Conservation (phyloP, 106 monocot species). For the Dactylorhiza incarnata region DNA sequence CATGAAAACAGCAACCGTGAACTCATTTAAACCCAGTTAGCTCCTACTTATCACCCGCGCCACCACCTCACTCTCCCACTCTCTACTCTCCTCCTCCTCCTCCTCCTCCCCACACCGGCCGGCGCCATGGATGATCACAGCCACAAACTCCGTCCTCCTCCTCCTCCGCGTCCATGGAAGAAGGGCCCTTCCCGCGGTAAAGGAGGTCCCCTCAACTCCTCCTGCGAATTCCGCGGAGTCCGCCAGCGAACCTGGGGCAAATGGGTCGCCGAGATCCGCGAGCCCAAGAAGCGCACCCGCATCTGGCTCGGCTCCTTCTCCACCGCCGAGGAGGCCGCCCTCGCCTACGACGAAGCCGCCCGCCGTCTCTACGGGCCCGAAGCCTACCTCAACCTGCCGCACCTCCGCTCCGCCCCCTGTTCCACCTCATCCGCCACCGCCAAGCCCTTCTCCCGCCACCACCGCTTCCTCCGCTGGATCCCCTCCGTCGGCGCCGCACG, state of each 20-base stretch:
- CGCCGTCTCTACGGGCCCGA: conserved; percentile 86
- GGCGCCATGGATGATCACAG: not conserved
- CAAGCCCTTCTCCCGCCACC: conserved; percentile 28
- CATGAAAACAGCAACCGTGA: conserved; percentile 39
- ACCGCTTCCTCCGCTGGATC: conserved; percentile 64
- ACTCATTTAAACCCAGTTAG: conserved; percentile 43
- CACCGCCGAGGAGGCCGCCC: conserved; percentile 87
- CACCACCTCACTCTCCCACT: conserved; percentile 5
- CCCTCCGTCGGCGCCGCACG: conserved; percentile 20
- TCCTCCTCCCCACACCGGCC: conserved; percentile 23
- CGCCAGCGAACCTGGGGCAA: conserved; percentile 98
- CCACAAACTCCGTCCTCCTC: not conserved
- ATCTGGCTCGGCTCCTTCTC: conserved; percentile 96
- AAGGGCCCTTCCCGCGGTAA: conserved; percentile 88
- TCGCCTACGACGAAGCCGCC: conserved; percentile 96
- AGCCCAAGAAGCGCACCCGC: conserved; percentile 81
- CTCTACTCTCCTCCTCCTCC: conserved; percentile 6
- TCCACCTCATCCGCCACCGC: conserved; percentile 9
- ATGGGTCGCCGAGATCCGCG: conserved; percentile 98
- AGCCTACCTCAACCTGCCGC: conserved; percentile 92
- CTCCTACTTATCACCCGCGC: conserved; percentile 37
- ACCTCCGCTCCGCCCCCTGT: conserved; percentile 37
- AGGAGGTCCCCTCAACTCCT: conserved; percentile 88
- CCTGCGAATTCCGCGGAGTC: conserved; percentile 91
- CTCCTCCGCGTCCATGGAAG: conserved; percentile 62